Conservation (phyloP, 2,329 filamentous ascomycete genomes). For the Xylaria arbuscula region DNA sequence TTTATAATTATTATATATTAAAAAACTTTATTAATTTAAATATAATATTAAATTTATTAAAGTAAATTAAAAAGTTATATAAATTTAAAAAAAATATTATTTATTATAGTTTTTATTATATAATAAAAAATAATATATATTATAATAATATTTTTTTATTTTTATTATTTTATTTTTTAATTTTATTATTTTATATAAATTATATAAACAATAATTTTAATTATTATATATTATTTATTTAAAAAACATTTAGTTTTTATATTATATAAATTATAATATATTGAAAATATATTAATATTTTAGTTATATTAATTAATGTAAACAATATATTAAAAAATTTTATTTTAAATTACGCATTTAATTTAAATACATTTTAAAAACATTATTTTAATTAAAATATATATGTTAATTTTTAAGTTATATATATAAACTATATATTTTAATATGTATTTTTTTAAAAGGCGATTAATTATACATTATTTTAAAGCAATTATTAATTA, state of each 20-base stretch:
- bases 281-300: too few species aligned
- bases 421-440: neutral
- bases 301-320: too few species aligned
- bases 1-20: neutral
- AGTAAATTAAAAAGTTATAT: neutral
- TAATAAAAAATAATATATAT: neutral
- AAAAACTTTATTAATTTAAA: neutral
- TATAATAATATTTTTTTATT: too few species aligned
- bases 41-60: neutral
- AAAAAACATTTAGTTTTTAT: too few species aligned
- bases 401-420: neutral
- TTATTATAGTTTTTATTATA: neutral
- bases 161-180: too few species aligned
- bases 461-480: too few species aligned
- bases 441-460: neutral
- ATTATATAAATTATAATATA: too few species aligned
- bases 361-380: neutral
- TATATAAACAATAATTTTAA: too few species aligned
- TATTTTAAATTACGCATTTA: neutral
- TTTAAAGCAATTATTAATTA: neutral
- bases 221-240: too few species aligned
- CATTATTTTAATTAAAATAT: neutral
- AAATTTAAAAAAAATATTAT: conserved; percentile 1
- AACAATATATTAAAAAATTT: neutral
- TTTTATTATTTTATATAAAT: too few species aligned